phyloP scores from a whole-genome alignment of 106 monocot species.

The Allium fistulosum region DNA sequence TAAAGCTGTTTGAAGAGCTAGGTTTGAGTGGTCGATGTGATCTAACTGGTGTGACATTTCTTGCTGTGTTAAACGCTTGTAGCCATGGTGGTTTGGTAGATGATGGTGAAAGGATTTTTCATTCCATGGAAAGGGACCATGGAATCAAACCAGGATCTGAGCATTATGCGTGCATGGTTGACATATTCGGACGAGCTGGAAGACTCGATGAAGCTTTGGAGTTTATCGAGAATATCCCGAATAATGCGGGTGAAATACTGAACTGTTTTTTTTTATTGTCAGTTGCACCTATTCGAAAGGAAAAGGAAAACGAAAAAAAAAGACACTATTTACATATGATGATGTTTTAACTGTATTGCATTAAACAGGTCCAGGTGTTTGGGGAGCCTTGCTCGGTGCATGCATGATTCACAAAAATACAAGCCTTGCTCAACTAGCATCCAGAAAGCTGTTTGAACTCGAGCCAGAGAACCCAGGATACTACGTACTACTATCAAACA shows the following conservation, averaged over 20 bases:
- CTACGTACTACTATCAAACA: conserved; percentile 73
- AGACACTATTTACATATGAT: no score
- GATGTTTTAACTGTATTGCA: no score
- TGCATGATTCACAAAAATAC: conserved; percentile 67
- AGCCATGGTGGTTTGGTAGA: conserved; percentile 77
- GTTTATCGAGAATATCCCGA: conserved; percentile 38
- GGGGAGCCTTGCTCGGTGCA: conserved; percentile 78
- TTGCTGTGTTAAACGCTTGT: conserved; percentile 68
- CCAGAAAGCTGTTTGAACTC: conserved; percentile 52
- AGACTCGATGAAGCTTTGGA: conserved; percentile 40
- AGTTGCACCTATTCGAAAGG: no score
- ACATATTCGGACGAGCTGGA: conserved; percentile 75
- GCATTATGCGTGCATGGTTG: conserved; percentile 81
- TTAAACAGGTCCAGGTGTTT: conserved; percentile 31
- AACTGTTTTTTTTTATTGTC: no score
- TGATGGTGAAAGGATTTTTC: conserved; percentile 38
- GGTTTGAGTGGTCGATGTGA: conserved; percentile 11
- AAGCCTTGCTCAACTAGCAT: conserved; percentile 39
- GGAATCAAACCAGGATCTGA: conserved; percentile 32
- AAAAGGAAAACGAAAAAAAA: no score
- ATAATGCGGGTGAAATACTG: conserved; percentile 11
- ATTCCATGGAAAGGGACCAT: conserved; percentile 35
- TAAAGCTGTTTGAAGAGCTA: conserved; percentile 50
- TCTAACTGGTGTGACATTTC: conserved; percentile 50
- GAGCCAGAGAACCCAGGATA: conserved; percentile 62